A percentile compares a stretch with the other conserved stretches of the same genome.
phyloP scores from a whole-genome alignment of 352 stramenopile species.

The Phytopythium delawarense region DNA sequence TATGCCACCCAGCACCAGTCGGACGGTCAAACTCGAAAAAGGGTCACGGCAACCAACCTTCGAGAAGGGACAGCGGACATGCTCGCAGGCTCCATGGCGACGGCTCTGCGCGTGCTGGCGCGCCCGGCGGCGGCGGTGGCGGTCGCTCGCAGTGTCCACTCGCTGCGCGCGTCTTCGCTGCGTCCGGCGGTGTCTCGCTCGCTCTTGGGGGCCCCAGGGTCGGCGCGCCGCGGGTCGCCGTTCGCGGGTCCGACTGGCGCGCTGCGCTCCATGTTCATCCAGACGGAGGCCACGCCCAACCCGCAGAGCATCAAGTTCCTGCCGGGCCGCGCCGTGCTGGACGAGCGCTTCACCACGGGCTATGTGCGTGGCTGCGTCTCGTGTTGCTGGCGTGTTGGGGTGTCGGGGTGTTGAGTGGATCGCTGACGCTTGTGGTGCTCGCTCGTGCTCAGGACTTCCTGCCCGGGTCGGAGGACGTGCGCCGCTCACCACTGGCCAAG shows the following conservation, averaged over 20 bases:
- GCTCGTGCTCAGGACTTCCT: slow-evolving; percentile 68
- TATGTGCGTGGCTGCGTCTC: slow-evolving; percentile 11
- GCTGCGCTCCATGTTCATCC: slow-evolving; percentile 95
- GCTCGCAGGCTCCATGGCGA: background rate
- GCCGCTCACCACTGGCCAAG: slow-evolving; percentile 93
- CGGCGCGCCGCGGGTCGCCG: slow-evolving; percentile 14
- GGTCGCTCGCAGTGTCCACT: slow-evolving; percentile 12
- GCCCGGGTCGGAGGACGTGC: slow-evolving; percentile 77
- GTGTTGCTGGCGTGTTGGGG: slow-evolving; percentile 1
- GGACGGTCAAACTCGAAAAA: background rate
- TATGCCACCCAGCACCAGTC: no score
- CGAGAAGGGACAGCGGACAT: background rate
- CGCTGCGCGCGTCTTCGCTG: slow-evolving; percentile 4
- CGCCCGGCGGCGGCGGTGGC: slow-evolving; percentile 14
- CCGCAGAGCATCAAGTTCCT: slow-evolving; percentile 98
- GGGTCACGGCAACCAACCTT: background rate
- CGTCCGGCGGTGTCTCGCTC: background rate
- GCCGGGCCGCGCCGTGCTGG: slow-evolving; percentile 87
- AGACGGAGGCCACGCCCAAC: slow-evolving; percentile 98
- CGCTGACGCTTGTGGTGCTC: slow-evolving; percentile 1
- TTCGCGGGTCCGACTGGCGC: slow-evolving; percentile 34
- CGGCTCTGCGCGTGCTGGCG: slow-evolving; percentile 18
- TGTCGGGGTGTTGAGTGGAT: background rate
- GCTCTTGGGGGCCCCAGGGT: background rate
- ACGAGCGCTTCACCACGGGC: slow-evolving; percentile 86